These are phyloP conservation scores for Russula sp. DNA, from an alignment of 768 basidiomycete species.

Conservation along the genomic window DNA sequence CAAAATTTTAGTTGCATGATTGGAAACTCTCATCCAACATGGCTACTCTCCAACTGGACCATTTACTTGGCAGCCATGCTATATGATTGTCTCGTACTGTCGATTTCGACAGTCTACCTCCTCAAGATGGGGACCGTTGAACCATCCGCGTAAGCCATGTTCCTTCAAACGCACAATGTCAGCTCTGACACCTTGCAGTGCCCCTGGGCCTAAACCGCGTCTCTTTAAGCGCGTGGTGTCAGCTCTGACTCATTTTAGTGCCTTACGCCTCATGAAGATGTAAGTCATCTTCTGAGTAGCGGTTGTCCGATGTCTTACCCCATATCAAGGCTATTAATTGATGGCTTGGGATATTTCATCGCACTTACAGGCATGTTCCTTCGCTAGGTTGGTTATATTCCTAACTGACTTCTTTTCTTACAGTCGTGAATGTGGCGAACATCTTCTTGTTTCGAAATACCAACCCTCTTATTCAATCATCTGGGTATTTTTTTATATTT, in stretches of 20 bases:
- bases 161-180: not conserved
- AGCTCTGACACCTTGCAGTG: not conserved
- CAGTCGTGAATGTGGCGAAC: conserved; percentile 28
- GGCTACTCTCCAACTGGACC: conserved; percentile 42
- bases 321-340: conserved; percentile 54
- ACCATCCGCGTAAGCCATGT: conserved; percentile 29
- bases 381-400: not conserved
- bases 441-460: conserved; percentile 28
- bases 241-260: conserved; percentile 8
- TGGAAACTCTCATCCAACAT: conserved; percentile 26
- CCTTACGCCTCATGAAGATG: conserved; percentile 27
- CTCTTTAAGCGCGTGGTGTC: not conserved
- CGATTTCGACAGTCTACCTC: conserved; percentile 47
- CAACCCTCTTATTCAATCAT: conserved; percentile 23
- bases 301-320: not conserved
- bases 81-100: conserved; percentile 49
- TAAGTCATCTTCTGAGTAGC: conserved; percentile 16
- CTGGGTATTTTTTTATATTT: conserved; percentile 2
- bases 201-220: not conserved
- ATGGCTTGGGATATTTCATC: conserved; percentile 59
- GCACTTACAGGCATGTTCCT: conserved; percentile 38
- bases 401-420: not conserved
- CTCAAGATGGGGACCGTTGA: conserved; percentile 38
- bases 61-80: conserved; percentile 53
- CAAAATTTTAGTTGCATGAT: conserved; percentile 41